Conservation (phyloP, 495 filamentous ascomycete genomes). For the Lophiotrema nucula region DNA sequence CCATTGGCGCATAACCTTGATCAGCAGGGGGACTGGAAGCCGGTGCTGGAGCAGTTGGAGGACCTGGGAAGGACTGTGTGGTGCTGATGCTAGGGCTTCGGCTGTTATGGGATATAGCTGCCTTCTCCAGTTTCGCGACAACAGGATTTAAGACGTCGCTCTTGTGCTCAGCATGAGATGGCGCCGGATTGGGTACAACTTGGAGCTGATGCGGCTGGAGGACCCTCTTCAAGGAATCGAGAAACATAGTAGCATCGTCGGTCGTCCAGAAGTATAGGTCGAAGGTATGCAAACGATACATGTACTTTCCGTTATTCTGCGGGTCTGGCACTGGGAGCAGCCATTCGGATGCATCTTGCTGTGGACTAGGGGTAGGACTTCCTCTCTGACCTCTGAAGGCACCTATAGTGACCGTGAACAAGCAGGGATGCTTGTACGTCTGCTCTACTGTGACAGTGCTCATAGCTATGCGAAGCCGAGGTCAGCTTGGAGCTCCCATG, state of each 20-base stretch:
- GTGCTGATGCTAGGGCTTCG: slow-evolving; percentile 39
- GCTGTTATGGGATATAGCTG: slow-evolving; percentile 59
- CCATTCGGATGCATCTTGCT: slow-evolving; percentile 63
- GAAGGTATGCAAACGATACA: slow-evolving; percentile 75
- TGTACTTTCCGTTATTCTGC: slow-evolving; percentile 65
- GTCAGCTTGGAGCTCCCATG: too few relatives aligned
- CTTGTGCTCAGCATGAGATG: slow-evolving; percentile 45
- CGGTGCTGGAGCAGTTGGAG: slow-evolving; percentile 48
- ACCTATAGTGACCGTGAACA: slow-evolving; percentile 74
- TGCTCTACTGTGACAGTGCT: slow-evolving; percentile 64
- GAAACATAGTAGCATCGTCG: slow-evolving; percentile 70
- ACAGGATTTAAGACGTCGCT: slow-evolving; percentile 72
- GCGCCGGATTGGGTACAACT: slow-evolving; percentile 53
- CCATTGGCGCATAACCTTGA: slow-evolving; percentile 61
- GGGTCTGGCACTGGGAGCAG: slow-evolving; percentile 71
- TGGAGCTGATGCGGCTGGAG: slow-evolving; percentile 61
- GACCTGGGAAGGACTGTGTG: slow-evolving; percentile 42
- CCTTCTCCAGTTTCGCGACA: slow-evolving; percentile 79
- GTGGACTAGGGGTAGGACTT: slow-evolving; percentile 27
- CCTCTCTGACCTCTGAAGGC: slow-evolving; percentile 40
- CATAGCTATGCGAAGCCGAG: slow-evolving; percentile 49
- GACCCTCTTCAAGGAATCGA: slow-evolving; percentile 62
- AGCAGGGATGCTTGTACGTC: slow-evolving; percentile 73
- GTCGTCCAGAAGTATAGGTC: slow-evolving; percentile 89
- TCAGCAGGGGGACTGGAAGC: slow-evolving; percentile 43